phyloP scores from a whole-genome alignment of 2,329 filamentous ascomycete genomes.

The Thielaviopsis ethacetica region DNA sequence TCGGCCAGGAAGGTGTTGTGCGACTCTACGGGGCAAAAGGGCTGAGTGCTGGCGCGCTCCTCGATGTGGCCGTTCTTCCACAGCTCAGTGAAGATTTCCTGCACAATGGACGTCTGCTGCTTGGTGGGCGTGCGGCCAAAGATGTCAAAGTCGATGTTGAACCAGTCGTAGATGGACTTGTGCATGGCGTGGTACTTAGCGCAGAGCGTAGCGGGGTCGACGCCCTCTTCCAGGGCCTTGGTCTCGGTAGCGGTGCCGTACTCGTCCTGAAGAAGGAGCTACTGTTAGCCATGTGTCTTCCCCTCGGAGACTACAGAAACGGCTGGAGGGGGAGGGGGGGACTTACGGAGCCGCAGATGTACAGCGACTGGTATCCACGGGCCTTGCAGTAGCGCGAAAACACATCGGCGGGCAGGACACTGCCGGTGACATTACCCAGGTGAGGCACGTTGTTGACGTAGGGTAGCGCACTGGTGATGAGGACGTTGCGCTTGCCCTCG shows the following conservation, averaged over 20 bases:
- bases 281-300: background rate
- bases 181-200: slow-evolving; percentile 86
- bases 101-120: slow-evolving; percentile 82
- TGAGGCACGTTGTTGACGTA: slow-evolving; percentile 67
- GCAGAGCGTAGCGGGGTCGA: slow-evolving; percentile 71
- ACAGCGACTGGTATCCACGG: slow-evolving; percentile 64
- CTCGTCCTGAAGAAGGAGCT: slow-evolving; percentile 47
- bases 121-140: slow-evolving; percentile 84
- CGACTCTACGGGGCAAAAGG: slow-evolving; percentile 56
- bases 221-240: slow-evolving; percentile 76
- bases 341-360: slow-evolving; percentile 52
- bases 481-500: slow-evolving; percentile 66
- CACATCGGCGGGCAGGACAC: slow-evolving; percentile 76
- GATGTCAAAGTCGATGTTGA: slow-evolving; percentile 84
- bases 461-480: slow-evolving; percentile 82
- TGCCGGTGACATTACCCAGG: slow-evolving; percentile 76
- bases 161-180: slow-evolving; percentile 88
- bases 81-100: slow-evolving; percentile 79
- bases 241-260: slow-evolving; percentile 95
- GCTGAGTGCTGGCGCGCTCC: slow-evolving; percentile 74
- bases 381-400: slow-evolving; percentile 70
- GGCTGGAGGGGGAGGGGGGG: background rate
- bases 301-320: background rate
- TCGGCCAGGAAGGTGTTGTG: slow-evolving; percentile 69
- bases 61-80: slow-evolving; percentile 76